Percentiles rank a stretch among this genome's conserved stretches.
Evolutionary conservation across 2,329 filamentous ascomycete genomes (phyloP).

Genomic region (Nemania sp.): DNA sequence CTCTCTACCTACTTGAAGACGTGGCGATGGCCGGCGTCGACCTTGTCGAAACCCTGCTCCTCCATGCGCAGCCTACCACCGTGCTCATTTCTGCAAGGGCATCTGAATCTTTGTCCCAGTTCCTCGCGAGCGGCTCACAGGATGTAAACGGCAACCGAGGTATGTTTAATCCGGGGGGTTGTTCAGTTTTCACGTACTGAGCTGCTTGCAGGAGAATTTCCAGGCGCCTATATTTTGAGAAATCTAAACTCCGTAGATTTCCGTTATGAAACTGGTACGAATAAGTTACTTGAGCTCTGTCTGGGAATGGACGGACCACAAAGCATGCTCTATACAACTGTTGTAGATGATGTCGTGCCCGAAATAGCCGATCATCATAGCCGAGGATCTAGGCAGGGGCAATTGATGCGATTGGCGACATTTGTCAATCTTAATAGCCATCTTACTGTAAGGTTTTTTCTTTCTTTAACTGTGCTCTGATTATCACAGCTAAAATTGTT

Average conservation of each 20-base stretch:
- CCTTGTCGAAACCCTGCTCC: constrained; percentile 64
- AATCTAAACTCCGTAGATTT: constrained; percentile 75
- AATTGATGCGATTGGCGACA: constrained; percentile 69
- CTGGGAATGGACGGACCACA: constrained; percentile 53
- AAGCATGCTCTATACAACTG: constrained; percentile 66
- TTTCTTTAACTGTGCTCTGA: background rate
- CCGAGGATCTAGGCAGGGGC: constrained; percentile 61
- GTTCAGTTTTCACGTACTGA: constrained; percentile 21
- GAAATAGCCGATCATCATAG: constrained; percentile 45
- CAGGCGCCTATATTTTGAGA: constrained; percentile 60
- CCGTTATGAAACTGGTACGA: constrained; percentile 66
- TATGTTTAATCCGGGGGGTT: constrained; percentile 12
- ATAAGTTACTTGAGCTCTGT: constrained; percentile 65
- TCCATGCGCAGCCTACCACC: constrained; percentile 59
- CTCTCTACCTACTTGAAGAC: constrained; percentile 78
- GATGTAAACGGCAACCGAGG: constrained; percentile 39
- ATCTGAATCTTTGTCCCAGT: constrained; percentile 46
- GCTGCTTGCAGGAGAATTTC: constrained; percentile 41
- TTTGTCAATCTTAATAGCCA: constrained; percentile 75
- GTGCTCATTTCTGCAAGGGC: constrained; percentile 57
- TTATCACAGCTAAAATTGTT: constrained; percentile 23
- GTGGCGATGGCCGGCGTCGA: constrained; percentile 70
- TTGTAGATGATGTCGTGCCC: constrained; percentile 48
- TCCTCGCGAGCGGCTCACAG: constrained; percentile 43
- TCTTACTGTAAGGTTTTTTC: constrained; percentile 59